Evolutionary conservation across 495 filamentous ascomycete genomes (phyloP).

Genomic region (Podospora sp.): DNA sequence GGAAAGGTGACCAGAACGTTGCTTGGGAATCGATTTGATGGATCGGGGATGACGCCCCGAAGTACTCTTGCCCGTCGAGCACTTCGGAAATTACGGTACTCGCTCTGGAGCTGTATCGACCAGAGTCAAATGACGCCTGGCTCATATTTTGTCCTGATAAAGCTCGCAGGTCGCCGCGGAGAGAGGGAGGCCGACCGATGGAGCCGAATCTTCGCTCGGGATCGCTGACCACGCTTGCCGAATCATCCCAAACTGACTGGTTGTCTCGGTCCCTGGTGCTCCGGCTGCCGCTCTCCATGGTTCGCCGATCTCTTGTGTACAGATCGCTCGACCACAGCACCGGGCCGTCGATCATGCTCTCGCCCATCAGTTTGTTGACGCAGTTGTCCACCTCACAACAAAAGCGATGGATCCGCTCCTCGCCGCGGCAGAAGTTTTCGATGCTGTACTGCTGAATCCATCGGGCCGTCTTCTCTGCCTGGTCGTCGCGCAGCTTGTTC

Average conservation of each 20-base stretch:
- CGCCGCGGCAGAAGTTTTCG: constrained; percentile 93
- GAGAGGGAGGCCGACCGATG: constrained; percentile 38
- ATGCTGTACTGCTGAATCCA: constrained; percentile 83
- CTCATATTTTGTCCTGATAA: constrained; percentile 59
- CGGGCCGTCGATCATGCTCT: constrained; percentile 82
- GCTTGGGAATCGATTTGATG: constrained; percentile 75
- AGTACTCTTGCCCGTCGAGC: constrained; percentile 70
- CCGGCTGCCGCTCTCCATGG: constrained; percentile 66
- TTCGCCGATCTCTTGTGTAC: constrained; percentile 75
- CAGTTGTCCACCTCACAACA: constrained; percentile 88
- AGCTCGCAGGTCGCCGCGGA: constrained; percentile 53
- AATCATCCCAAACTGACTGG: constrained; percentile 52
- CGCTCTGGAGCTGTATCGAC: constrained; percentile 61
- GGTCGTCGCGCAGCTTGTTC: constrained; percentile 95
- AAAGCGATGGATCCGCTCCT: constrained; percentile 94
- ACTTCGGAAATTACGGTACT: constrained; percentile 62
- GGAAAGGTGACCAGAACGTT: constrained; percentile 88
- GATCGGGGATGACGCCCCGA: constrained; percentile 66
- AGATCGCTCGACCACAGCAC: constrained; percentile 93
- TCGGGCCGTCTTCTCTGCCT: constrained; percentile 79
- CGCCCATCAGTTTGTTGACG: constrained; percentile 82
- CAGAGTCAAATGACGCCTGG: constrained; percentile 68
- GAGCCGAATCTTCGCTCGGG: constrained; percentile 45
- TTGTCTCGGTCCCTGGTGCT: constrained; percentile 38
- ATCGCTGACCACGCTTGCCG: constrained; percentile 60